These are phyloP conservation scores for Anisodus tanguticus DNA, from an alignment of 257 asterid species.

Conservation along the genomic window DNA sequence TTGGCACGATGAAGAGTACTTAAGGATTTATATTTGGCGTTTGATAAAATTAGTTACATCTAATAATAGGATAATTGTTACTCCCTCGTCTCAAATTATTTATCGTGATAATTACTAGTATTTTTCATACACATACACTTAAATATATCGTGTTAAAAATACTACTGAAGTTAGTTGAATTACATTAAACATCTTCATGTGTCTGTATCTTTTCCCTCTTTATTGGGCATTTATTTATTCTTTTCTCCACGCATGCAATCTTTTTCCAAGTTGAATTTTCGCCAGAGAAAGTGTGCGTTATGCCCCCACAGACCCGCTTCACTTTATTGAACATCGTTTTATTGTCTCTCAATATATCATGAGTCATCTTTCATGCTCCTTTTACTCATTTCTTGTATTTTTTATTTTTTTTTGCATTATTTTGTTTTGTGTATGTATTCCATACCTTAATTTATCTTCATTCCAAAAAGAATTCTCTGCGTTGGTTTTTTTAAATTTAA, in stretches of 20 bases:
- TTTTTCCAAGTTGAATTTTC: neutral
- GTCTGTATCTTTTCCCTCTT: neutral
- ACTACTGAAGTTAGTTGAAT: no score
- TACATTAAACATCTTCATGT: no score
- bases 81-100: no score
- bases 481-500: no score
- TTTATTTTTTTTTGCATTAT: no score
- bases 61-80: no score
- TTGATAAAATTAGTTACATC: neutral
- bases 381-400: no score
- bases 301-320: constrained; percentile 6
- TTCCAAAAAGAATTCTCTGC: neutral
- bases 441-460: neutral
- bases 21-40: neutral
- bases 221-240: neutral
- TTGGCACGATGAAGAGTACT: neutral
- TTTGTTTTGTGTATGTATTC: no score
- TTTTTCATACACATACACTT: no score
- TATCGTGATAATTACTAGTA: no score
- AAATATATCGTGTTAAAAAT: no score
- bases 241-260: neutral
- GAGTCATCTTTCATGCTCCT: no score
- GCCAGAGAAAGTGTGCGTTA: neutral
- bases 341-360: neutral
- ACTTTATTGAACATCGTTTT: neutral